Evolutionary conservation across 1,284 basidiomycete genomes (phyloP), one percentile per base, ranked within the genome.

Genomic region (Tilletia walkeri): DNA sequence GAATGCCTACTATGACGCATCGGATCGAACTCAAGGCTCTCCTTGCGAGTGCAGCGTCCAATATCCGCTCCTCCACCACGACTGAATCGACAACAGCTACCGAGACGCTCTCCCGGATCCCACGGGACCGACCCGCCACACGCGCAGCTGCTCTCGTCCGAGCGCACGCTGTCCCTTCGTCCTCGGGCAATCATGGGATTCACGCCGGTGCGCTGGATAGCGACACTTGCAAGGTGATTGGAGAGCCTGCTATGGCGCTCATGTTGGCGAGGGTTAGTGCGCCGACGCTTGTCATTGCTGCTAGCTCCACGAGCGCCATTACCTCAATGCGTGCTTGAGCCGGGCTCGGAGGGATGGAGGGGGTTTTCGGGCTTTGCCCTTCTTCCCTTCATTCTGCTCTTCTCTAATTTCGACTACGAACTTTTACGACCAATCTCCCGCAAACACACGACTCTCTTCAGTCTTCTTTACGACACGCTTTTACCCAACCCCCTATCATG

Each of bases 171-270:
- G 41, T 56, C 12, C 34, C 30, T 6, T 47, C 45, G 7, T n/a
- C 67, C 18, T 16, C 56, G 7, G 45, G 39, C 34, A 34, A 16
- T 24, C 56, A 47, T 20, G 69, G 38, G 59, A 67, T 49, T 24
- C 50, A 30, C 48, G 66, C 18, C 67, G 65, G 75, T 10, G 72
- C 72, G 66, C 68, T 79, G 45, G 76, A 79, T 61, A 72, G 72
- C 56, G 79, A 81, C 66, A 79, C 76, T 3, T 78, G 77, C 66
- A 81, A 79, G 50, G 76, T 80, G 36, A 75, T 81, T 48, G 79
- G 79, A 3, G 78, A 81, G 65, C 67, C 75, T 3, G 78, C 78
- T 5, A 75, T 79, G 16, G 76, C 77, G 9, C 63, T 78, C 53
- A 72, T 72, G 16, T 70, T 78, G 24, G 76, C 66, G 0, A 54